phyloP scores from a whole-genome alignment of 2,329 filamentous ascomycete species.

The Nannizzia gypsea region DNA sequence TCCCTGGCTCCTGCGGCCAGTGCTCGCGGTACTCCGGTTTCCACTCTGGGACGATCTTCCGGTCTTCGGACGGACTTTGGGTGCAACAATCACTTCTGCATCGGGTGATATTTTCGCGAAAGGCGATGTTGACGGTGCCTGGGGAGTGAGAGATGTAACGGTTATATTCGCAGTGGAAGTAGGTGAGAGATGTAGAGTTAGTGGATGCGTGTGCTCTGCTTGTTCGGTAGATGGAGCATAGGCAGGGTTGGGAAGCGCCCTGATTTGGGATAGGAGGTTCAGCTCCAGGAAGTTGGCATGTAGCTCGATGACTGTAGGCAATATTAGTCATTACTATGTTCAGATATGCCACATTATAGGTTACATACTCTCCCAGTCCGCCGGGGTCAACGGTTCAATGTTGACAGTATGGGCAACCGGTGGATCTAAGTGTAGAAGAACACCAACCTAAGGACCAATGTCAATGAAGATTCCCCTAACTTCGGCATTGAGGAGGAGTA shows the following conservation, averaged over 20 bases:
- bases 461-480: constrained; percentile 17
- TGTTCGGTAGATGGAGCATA: constrained; percentile 41
- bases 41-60: constrained; percentile 54
- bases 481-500: neutral
- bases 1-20: constrained; percentile 59
- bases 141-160: constrained; percentile 69
- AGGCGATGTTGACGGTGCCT: constrained; percentile 52
- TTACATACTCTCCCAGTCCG: constrained; percentile 78
- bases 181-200: constrained; percentile 86
- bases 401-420: constrained; percentile 87
- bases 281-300: constrained; percentile 92
- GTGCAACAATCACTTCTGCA: constrained; percentile 93
- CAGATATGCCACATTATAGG: constrained; percentile 6
- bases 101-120: constrained; percentile 92
- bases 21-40: constrained; percentile 66
- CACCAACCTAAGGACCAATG: constrained; percentile 37
- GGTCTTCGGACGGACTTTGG: constrained; percentile 68
- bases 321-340: constrained; percentile 1
- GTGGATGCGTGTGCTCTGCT: constrained; percentile 54
- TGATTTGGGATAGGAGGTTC: constrained; percentile 84
- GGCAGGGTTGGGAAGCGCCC: constrained; percentile 77
- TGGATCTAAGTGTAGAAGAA: constrained; percentile 73
- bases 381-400: constrained; percentile 87
- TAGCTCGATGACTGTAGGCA: constrained; percentile 63
- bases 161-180: constrained; percentile 90